These are phyloP conservation scores for Coemansia sp. DNA, from an alignment of 192 early-diverging fungal species.

Conservation along the genomic window DNA sequence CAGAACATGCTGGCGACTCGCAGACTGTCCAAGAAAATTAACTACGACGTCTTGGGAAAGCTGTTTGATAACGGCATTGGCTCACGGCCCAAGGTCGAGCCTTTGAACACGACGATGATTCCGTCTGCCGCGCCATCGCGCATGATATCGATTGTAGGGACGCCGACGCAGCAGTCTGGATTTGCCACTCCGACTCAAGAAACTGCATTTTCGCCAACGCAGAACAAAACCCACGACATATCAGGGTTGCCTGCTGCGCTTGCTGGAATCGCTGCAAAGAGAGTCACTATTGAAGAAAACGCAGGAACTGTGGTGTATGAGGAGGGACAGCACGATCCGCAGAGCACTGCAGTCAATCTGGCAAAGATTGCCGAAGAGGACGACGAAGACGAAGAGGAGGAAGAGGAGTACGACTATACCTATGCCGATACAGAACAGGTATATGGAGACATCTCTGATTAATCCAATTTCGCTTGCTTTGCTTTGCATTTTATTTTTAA, in stretches of 20 bases:
- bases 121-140: conserved; percentile 53
- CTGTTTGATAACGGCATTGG: conserved; percentile 59
- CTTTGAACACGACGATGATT: conserved; percentile 40
- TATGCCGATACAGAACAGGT: conserved; percentile 40
- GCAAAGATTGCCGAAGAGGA: conserved; percentile 28
- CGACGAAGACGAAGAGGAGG: conserved; percentile 32
- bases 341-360: conserved; percentile 37
- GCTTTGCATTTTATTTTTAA: neutral
- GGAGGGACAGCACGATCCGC: conserved; percentile 54
- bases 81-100: conserved; percentile 28
- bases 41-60: conserved; percentile 76
- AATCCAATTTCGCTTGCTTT: neutral
- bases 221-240: conserved; percentile 23
- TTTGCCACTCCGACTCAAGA: conserved; percentile 35
- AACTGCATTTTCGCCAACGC: conserved; percentile 20
- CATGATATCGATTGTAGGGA: conserved; percentile 32
- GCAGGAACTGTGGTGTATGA: conserved; percentile 32
- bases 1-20: conserved; percentile 70
- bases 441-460: conserved; percentile 12
- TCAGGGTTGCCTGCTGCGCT: conserved; percentile 37
- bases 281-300: neutral
- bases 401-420: conserved; percentile 35
- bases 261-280: conserved; percentile 17
- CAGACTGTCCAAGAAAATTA: conserved; percentile 87
- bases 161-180: conserved; percentile 28